Conservation (phyloP, 208 protist species). For the Leishmania guyanensis region DNA sequence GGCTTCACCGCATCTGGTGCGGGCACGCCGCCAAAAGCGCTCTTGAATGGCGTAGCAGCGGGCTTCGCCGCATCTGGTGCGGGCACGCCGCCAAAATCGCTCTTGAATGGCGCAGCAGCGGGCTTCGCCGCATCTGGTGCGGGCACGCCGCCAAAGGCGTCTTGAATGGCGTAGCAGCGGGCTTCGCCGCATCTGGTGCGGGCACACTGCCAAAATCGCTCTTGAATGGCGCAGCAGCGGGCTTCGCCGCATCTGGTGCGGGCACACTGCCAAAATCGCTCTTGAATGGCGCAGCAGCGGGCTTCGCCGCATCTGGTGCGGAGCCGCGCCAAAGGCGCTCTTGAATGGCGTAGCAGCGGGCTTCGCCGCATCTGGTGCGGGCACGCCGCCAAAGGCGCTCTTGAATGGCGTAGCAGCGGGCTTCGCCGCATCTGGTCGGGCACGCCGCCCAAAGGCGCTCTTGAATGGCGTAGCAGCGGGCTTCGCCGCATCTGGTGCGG, state of each 20-base stretch:
- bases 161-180: neutral
- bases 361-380: neutral
- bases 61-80: neutral
- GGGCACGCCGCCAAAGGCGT: neutral
- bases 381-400: neutral
- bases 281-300: neutral
- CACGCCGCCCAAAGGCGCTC: neutral
- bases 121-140: slow-evolving; percentile 9
- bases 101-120: neutral
- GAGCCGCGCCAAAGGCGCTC: neutral
- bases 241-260: neutral
- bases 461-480: neutral
- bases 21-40: slow-evolving; percentile 9
- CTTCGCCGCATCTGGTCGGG: neutral
- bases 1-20: neutral
- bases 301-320: neutral
- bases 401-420: neutral
- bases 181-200: neutral
- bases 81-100: neutral
- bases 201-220: neutral
- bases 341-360: neutral
- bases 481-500: neutral
- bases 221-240: neutral
- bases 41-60: slow-evolving; percentile 20
- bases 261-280: neutral